A percentile compares a stretch with the other conserved stretches of the same genome.
These are phyloP conservation scores for Saccharomycopsis crataegensis DNA, from an alignment of 1,139 yeast species.

Conservation along the genomic window DNA sequence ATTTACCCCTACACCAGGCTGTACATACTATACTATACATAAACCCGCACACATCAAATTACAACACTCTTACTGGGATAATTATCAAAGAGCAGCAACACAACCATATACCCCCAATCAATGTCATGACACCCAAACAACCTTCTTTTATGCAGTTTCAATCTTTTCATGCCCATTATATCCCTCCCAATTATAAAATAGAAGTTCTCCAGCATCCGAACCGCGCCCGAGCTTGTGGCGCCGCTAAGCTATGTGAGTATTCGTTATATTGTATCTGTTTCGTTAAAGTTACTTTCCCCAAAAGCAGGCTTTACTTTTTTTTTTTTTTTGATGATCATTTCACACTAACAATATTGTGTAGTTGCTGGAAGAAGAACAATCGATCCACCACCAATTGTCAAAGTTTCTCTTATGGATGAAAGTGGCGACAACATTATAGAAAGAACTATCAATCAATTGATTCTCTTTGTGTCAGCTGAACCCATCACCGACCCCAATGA, in stretches of 20 bases:
- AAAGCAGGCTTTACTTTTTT: too few relatives aligned
- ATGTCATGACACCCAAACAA: too few relatives aligned
- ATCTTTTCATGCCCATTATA: too few relatives aligned
- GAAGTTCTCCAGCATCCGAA: constrained; percentile 13
- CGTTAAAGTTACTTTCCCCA: too few relatives aligned
- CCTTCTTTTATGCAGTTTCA: too few relatives aligned
- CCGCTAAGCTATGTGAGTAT: constrained; percentile 9
- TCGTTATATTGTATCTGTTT: too few relatives aligned
- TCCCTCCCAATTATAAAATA: not conserved
- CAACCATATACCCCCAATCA: too few relatives aligned
- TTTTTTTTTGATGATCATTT: not conserved
- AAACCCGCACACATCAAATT: too few relatives aligned
- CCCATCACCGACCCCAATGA: not conserved
- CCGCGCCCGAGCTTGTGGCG: constrained; percentile 15
- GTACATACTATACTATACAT: too few relatives aligned
- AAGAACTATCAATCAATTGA: constrained; percentile 5
- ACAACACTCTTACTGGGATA: too few relatives aligned
- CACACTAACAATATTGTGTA: not conserved
- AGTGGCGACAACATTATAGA: constrained; percentile 6
- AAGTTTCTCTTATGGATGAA: constrained; percentile 2
- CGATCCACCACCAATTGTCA: constrained; percentile 16
- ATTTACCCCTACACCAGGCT: too few relatives aligned
- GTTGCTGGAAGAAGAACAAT: constrained; percentile 16
- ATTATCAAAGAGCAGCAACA: too few relatives aligned
- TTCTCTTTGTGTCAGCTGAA: constrained; percentile 7